A percentile compares a stretch with the other conserved stretches of the same genome.
phyloP scores from a whole-genome alignment of 192 early-diverging fungal genomes.

The Linnemannia hyalina region DNA sequence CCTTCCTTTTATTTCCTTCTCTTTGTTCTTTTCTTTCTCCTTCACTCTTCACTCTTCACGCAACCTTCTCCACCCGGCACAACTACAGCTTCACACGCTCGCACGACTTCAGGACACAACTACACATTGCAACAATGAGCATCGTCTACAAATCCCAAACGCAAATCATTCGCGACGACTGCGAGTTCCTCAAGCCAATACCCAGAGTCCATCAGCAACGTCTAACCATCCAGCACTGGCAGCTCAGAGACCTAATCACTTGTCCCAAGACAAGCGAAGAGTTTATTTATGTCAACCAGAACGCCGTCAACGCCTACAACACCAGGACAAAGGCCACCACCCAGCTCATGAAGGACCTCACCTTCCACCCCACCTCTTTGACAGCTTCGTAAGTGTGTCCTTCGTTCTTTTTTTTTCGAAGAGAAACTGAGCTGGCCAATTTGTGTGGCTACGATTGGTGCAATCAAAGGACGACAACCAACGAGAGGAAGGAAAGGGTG shows the following conservation, averaged over 20 bases:
- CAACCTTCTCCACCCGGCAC: background rate
- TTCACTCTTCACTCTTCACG: background rate
- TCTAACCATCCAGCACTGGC: constrained; percentile 96
- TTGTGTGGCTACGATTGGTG: constrained; percentile 8
- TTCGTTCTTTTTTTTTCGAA: constrained; percentile 24
- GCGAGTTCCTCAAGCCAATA: constrained; percentile 77
- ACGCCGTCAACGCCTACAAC: constrained; percentile 74
- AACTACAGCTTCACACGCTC: background rate
- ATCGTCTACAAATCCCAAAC: constrained; percentile 24
- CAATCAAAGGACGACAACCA: background rate
- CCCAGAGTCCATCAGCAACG: constrained; percentile 80
- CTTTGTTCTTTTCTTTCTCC: background rate
- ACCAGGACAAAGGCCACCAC: constrained; percentile 67
- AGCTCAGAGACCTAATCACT: constrained; percentile 90
- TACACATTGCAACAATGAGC: constrained; percentile 15
- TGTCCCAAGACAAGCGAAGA: constrained; percentile 80
- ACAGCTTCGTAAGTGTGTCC: constrained; percentile 39
- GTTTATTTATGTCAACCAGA: constrained; percentile 85
- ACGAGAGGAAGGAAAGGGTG: background rate
- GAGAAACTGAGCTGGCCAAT: background rate
- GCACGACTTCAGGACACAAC: background rate
- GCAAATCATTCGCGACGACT: constrained; percentile 67
- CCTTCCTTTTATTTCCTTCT: background rate
- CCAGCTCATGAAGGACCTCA: constrained; percentile 71
- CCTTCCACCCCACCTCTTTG: constrained; percentile 73